Evolutionary conservation across 345 rosid genomes (phyloP).

Genomic region (Citrus maxima): DNA sequence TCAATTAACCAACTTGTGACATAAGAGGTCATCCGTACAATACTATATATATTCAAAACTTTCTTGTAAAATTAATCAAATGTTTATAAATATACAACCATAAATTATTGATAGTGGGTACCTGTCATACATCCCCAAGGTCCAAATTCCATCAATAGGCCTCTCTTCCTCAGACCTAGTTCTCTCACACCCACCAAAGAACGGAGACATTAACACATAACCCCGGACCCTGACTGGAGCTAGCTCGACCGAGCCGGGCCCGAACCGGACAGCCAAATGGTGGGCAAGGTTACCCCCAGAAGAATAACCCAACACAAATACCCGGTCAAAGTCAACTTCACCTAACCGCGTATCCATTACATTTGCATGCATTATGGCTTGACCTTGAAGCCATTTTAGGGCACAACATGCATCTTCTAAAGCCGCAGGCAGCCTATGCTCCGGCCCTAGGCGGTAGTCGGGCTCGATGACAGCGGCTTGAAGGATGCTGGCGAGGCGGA

Average conservation of each 20-base stretch:
- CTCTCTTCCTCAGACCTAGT: conserved; percentile 44
- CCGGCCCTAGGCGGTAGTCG: conserved; percentile 45
- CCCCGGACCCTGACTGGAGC: conserved; percentile 38
- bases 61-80: no score
- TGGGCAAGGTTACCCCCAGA: conserved; percentile 54
- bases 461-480: conserved; percentile 37
- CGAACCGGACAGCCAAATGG: conserved; percentile 35
- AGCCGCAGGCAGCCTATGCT: conserved; percentile 46
- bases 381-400: conserved; percentile 28
- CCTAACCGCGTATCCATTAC: conserved; percentile 13
- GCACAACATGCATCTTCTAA: conserved; percentile 32
- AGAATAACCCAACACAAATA: conserved; percentile 42
- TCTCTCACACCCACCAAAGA: conserved; percentile 42
- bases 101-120: neutral
- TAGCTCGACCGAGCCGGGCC: conserved; percentile 17
- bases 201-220: conserved; percentile 40
- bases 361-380: conserved; percentile 10
- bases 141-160: conserved; percentile 32
- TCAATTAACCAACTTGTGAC: no score
- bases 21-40: no score
- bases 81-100: no score
- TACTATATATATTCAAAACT: no score
- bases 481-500: conserved; percentile 29
- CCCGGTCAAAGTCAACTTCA: conserved; percentile 30
- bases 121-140: conserved; percentile 39